Conservation (phyloP, 257 asterid species). For the Primulina eburnea region DNA sequence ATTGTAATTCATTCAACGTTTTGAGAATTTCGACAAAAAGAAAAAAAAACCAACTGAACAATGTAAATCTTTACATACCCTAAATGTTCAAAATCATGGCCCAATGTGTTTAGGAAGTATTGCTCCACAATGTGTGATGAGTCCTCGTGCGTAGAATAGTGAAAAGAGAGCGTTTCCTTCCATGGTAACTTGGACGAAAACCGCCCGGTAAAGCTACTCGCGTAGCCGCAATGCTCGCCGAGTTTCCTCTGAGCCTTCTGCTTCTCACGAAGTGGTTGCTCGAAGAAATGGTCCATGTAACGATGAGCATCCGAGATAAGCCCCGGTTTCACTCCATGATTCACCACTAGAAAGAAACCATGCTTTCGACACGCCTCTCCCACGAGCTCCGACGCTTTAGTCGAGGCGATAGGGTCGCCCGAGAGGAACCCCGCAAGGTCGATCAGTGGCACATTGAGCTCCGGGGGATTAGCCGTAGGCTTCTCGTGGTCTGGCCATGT, state of each 20-base stretch:
- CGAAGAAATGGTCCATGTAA: conserved; percentile 59
- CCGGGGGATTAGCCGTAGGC: conserved; percentile 37
- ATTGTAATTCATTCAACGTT: not conserved
- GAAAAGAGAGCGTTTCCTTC: conserved; percentile 82
- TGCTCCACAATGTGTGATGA: conserved; percentile 45
- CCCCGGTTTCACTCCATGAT: conserved; percentile 46
- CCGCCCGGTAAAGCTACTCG: conserved; percentile 79
- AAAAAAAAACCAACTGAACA: not conserved
- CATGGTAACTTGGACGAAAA: conserved; percentile 82
- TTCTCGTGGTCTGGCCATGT: conserved; percentile 76
- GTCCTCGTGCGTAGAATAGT: conserved; percentile 34
- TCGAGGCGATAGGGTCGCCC: conserved; percentile 39
- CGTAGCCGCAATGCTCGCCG: conserved; percentile 78
- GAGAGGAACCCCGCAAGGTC: conserved; percentile 55
- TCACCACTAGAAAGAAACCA: conserved; percentile 62
- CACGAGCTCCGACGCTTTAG: conserved; percentile 39
- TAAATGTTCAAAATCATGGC: conserved; percentile 43
- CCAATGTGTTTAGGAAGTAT: conserved; percentile 45
- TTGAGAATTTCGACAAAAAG: not conserved
- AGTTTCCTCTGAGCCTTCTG: conserved; percentile 55
- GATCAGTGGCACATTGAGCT: conserved; percentile 50
- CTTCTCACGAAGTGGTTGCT: conserved; percentile 47
- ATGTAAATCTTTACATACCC: conserved; percentile 39
- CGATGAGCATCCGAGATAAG: conserved; percentile 56
- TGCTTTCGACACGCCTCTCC: conserved; percentile 54